Percentiles rank a stretch among this genome's conserved stretches.
phyloP scores from a whole-genome alignment of 129 eudicot species.

The Deinandra increscens region DNA sequence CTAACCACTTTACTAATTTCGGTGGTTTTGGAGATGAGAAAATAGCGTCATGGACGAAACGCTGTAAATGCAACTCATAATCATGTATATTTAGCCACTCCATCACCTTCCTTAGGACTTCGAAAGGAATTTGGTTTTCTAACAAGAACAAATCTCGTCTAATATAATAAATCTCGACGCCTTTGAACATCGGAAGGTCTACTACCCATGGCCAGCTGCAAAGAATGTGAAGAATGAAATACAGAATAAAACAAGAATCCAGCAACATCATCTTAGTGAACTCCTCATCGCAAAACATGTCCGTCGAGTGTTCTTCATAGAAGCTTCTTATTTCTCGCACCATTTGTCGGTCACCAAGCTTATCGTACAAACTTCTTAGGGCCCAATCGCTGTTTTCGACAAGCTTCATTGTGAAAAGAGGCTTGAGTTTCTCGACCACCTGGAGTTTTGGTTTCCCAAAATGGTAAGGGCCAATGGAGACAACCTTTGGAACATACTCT shows the following conservation, averaged over 20 bases:
- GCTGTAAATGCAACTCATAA: too few relatives aligned
- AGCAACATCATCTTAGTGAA: conserved; percentile 41
- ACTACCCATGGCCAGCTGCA: neutral
- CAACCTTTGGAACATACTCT: conserved; percentile 34
- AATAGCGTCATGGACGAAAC: too few relatives aligned
- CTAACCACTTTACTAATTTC: too few relatives aligned
- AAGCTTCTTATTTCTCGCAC: conserved; percentile 6
- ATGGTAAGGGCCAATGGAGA: conserved; percentile 49
- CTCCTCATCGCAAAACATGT: neutral
- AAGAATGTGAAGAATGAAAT: conserved; percentile 23
- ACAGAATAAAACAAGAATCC: conserved; percentile 36
- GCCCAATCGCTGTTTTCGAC: neutral
- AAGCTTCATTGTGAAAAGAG: conserved; percentile 10
- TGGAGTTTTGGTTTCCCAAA: conserved; percentile 29
- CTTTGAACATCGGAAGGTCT: neutral
- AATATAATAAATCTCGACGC: conserved; percentile 16
- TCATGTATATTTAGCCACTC: too few relatives aligned
- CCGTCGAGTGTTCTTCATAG: conserved; percentile 22
- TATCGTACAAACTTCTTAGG: conserved; percentile 17
- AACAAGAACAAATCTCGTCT: too few relatives aligned
- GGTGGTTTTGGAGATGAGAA: too few relatives aligned
- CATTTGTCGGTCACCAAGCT: conserved; percentile 11
- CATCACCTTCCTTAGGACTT: too few relatives aligned
- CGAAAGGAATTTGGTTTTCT: too few relatives aligned
- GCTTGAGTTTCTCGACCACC: conserved; percentile 21